A percentile compares a stretch with the other conserved stretches of the same genome.
Conservation (phyloP, 495 filamentous ascomycete species). For the Penicillium diatomitis region DNA sequence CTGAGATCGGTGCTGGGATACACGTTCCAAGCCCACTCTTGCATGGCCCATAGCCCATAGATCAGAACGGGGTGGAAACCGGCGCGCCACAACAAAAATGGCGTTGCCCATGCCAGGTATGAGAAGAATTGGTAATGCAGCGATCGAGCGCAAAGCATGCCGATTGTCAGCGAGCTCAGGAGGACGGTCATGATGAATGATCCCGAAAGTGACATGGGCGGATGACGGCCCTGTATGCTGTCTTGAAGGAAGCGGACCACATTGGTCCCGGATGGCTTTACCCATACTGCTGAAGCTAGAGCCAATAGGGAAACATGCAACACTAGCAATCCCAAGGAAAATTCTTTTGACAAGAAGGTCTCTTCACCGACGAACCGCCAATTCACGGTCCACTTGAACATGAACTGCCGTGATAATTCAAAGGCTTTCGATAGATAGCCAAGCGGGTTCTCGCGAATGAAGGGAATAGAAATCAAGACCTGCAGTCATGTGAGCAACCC, state of each 20-base stretch:
- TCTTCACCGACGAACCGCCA: conserved; percentile 89
- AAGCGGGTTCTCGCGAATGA: conserved; percentile 53
- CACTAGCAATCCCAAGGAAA: conserved; percentile 58
- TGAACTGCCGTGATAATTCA: conserved; percentile 78
- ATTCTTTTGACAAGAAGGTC: conserved; percentile 64
- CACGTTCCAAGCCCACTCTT: conserved; percentile 96
- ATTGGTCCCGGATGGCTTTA: conserved; percentile 38
- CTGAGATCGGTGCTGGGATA: conserved; percentile 83
- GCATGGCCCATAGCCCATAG: conserved; percentile 65
- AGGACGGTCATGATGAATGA: conserved; percentile 70
- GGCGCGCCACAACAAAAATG: conserved; percentile 81
- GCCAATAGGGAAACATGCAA: conserved; percentile 58
- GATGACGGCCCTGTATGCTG: conserved; percentile 43
- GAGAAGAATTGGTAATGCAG: conserved; percentile 97
- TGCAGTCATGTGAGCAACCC: conserved; percentile 12
- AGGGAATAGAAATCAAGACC: conserved; percentile 64
- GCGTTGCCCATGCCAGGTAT: conserved; percentile 85
- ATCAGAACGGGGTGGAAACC: conserved; percentile 65
- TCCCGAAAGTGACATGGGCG: conserved; percentile 53
- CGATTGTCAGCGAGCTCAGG: conserved; percentile 71
- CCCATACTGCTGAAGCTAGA: conserved; percentile 53
- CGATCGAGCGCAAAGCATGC: conserved; percentile 81
- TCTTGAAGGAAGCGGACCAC: conserved; percentile 42
- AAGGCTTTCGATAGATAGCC: conserved; percentile 78
- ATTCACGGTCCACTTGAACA: conserved; percentile 98